phyloP scores from a whole-genome alignment of 176 grass and related monocot genomes.

The Carex kokanica region DNA sequence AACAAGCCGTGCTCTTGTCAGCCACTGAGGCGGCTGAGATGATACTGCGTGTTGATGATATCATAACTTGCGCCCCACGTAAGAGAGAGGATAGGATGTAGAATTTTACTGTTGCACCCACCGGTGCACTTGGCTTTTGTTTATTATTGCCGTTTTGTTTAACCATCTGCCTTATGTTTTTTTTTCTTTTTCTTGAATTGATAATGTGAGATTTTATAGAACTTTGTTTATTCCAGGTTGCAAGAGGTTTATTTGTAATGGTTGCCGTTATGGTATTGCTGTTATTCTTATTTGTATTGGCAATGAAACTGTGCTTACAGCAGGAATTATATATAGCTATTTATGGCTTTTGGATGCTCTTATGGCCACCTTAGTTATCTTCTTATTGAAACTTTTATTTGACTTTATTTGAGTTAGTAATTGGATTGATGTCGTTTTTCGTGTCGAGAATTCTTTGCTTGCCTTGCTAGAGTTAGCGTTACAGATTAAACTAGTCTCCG shows the following conservation, averaged over 20 bases:
- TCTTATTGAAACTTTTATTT: not conserved
- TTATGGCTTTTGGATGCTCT: not conserved
- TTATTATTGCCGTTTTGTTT: not conserved
- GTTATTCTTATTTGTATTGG: not conserved
- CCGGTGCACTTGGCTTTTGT: not conserved
- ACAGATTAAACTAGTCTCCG: not conserved
- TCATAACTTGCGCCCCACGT: constrained; percentile 49
- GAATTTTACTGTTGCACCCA: not conserved
- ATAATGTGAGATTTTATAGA: constrained; percentile 20
- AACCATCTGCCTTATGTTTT: not conserved
- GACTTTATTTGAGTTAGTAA: not conserved
- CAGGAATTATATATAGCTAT: not conserved
- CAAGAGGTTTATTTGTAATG: not conserved
- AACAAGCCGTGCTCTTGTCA: constrained; percentile 51
- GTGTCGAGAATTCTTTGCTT: not conserved
- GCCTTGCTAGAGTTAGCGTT: not conserved
- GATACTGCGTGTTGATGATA: constrained; percentile 52
- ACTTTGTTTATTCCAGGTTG: not conserved
- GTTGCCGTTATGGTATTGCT: not conserved
- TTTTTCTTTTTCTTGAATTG: constrained; percentile 23
- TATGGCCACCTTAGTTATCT: not conserved
- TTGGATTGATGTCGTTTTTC: not conserved
- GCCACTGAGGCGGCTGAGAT: constrained; percentile 55
- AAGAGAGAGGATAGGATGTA: constrained; percentile 54
- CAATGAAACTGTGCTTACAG: constrained; percentile 1